These are phyloP conservation scores for Phanerochaete carnosa DNA, from an alignment of 768 basidiomycete species.

Conservation along the genomic window DNA sequence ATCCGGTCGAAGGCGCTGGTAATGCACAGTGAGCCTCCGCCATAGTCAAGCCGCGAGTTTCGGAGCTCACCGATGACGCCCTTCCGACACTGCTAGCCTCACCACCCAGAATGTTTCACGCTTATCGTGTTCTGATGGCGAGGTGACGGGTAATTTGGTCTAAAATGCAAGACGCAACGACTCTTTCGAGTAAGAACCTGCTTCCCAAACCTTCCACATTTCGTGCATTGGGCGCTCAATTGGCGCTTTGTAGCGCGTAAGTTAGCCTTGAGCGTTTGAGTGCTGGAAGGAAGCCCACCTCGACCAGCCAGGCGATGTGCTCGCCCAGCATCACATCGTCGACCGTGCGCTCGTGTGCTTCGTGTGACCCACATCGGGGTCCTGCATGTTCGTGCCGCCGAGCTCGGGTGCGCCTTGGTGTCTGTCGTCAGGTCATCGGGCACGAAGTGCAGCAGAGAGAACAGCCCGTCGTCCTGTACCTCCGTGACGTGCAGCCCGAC, in stretches of 20 bases:
- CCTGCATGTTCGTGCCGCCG: no score
- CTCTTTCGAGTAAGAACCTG: conserved; percentile 1
- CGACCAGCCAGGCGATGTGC: conserved; percentile 93
- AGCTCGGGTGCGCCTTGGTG: no score
- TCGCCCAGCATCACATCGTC: conserved; percentile 73
- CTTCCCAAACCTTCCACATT: background rate
- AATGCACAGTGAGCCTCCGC: conserved; percentile 13
- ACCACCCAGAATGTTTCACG: no score
- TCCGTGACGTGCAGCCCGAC: conserved; percentile 96
- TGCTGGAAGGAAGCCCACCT: no score
- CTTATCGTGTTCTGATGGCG: no score
- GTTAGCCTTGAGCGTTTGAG: no score
- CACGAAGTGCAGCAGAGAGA: conserved; percentile 95
- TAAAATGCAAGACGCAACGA: background rate
- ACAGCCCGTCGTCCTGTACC: conserved; percentile 92
- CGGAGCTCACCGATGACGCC: conserved; percentile 99
- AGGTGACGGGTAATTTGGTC: background rate
- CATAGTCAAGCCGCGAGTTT: conserved; percentile 25
- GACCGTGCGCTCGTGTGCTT: no score
- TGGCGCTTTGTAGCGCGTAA: no score
- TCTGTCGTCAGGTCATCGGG: no score
- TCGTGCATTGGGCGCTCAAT: no score
- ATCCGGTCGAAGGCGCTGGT: conserved; percentile 96
- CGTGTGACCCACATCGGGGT: no score
- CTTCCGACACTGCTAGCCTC: conserved; percentile 99